phyloP scores from a whole-genome alignment of 441 rosid genomes.

The Flueggea neowawraea region DNA sequence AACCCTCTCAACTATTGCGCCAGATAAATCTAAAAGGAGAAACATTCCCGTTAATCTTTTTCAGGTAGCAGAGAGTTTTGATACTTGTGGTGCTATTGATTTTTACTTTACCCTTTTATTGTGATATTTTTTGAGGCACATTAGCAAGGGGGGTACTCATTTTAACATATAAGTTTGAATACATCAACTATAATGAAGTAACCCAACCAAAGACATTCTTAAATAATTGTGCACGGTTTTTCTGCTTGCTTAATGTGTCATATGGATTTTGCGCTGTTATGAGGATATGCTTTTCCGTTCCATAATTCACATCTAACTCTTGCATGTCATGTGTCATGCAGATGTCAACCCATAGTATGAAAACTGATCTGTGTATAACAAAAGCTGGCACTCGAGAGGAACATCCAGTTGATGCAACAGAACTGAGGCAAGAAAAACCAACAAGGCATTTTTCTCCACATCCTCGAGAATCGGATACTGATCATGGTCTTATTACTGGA shows the following conservation, averaged over 20 bases:
- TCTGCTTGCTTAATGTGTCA: too few species aligned
- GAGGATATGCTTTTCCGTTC: too few species aligned
- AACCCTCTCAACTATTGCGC: constrained; percentile 80
- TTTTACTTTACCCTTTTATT: too few species aligned
- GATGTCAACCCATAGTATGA: constrained; percentile 26
- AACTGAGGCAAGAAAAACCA: constrained; percentile 17
- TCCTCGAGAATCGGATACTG: constrained; percentile 16
- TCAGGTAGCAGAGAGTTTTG: constrained; percentile 36
- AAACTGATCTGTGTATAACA: constrained; percentile 18
- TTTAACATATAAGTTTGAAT: too few species aligned
- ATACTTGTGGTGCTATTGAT: too few species aligned
- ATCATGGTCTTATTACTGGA: constrained; percentile 5
- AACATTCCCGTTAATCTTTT: constrained; percentile 54
- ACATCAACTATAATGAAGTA: too few species aligned
- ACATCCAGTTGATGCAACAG: constrained; percentile 21
- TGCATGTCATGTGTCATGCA: constrained; percentile 15
- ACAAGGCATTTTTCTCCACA: constrained; percentile 13
- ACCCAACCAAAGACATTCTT: too few species aligned
- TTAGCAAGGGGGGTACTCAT: too few species aligned
- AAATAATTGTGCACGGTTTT: too few species aligned
- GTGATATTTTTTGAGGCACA: too few species aligned
- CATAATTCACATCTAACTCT: too few species aligned
- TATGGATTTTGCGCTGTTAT: too few species aligned
- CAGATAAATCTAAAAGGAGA: constrained; percentile 66
- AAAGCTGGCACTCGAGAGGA: constrained; percentile 19